Conservation (phyloP, 768 basidiomycete genomes). For the Termitomyces sp. region DNA sequence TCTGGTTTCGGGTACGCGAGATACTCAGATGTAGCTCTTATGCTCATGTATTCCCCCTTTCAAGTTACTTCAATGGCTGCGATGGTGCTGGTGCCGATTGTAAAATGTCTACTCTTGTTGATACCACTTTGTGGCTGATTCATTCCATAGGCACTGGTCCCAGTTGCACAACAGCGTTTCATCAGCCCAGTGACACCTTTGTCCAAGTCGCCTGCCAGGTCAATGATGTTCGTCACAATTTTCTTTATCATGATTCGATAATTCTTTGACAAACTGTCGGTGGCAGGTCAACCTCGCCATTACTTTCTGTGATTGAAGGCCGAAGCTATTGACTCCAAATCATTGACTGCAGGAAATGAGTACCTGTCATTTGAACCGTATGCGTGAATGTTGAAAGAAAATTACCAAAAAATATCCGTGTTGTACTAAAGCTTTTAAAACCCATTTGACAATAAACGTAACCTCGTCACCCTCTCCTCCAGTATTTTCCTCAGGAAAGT, state of each 20-base stretch:
- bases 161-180: slow-evolving; percentile 35
- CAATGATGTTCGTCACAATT: slow-evolving; percentile 2
- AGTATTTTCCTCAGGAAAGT: no score
- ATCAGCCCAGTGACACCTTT: slow-evolving; percentile 25
- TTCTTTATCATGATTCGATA: neutral
- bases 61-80: slow-evolving; percentile 40
- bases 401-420: no score
- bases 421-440: no score
- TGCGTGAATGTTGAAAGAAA: no score
- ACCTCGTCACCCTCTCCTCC: no score
- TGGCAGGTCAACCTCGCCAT: slow-evolving; percentile 16
- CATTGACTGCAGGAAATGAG: neutral
- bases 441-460: no score
- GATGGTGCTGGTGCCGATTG: slow-evolving; percentile 41
- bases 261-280: neutral
- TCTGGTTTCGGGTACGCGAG: slow-evolving; percentile 33
- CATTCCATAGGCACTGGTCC: slow-evolving; percentile 26
- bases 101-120: slow-evolving; percentile 17
- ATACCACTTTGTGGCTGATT: neutral
- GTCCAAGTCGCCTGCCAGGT: slow-evolving; percentile 30
- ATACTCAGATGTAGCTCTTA: neutral
- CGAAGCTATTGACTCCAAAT: neutral
- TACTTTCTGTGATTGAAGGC: slow-evolving; percentile 15
- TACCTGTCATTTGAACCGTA: no score
- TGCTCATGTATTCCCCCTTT: neutral